phyloP scores from a whole-genome alignment of 2,329 filamentous ascomycete genomes.

The Bretziella fagacearum region DNA sequence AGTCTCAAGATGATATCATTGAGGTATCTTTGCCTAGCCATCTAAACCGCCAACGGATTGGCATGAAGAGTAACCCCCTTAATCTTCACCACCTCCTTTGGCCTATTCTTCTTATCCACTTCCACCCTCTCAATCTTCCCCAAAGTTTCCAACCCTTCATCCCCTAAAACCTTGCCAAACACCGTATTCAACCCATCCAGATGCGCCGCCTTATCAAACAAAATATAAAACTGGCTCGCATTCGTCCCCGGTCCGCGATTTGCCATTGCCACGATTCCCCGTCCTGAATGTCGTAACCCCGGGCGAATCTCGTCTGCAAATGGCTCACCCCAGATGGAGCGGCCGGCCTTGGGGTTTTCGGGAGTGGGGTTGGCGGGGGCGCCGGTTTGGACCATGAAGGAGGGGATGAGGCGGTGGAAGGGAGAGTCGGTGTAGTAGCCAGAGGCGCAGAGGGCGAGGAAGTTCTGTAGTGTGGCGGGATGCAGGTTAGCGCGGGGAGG shows the following conservation, averaged over 20 bases:
- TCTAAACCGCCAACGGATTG: constrained; percentile 53
- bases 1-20: too few relatives aligned
- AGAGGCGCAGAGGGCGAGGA: constrained; percentile 70
- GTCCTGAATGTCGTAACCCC: constrained; percentile 47
- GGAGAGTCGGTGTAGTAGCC: constrained; percentile 58
- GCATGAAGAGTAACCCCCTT: constrained; percentile 59
- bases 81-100: constrained; percentile 49
- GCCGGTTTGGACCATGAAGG: constrained; percentile 68
- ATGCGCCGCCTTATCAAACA: constrained; percentile 61
- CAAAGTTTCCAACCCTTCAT: constrained; percentile 46
- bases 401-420: constrained; percentile 64
- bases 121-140: constrained; percentile 53
- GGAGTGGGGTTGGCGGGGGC: constrained; percentile 38
- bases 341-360: constrained; percentile 48
- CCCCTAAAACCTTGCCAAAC: constrained; percentile 57
- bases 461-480: constrained; percentile 53
- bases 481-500: constrained; percentile 7
- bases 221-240: constrained; percentile 67
- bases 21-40: too few relatives aligned
- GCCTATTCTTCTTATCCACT: constrained; percentile 63
- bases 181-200: constrained; percentile 73
- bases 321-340: constrained; percentile 53
- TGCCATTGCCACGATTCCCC: constrained; percentile 61
- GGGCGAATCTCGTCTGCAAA: constrained; percentile 74
- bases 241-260: constrained; percentile 61